These are phyloP conservation scores for Collybia nuda DNA, from an alignment of 768 basidiomycete species.

Conservation along the genomic window DNA sequence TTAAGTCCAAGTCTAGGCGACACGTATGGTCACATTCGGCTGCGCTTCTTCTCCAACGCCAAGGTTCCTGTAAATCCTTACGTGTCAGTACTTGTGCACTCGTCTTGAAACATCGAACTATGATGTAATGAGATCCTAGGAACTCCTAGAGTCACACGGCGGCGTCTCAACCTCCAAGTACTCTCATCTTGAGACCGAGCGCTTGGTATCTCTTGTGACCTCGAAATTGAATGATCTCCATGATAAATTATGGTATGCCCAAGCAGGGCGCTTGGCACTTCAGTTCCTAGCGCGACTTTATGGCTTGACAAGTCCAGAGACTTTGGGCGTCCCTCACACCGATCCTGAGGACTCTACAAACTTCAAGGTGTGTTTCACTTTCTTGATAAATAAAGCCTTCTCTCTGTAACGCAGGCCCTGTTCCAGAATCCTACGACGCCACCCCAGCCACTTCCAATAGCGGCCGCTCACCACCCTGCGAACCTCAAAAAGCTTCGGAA, in stretches of 20 bases:
- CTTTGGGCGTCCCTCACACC: background rate
- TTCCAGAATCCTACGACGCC: background rate
- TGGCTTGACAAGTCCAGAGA: slow-evolving; percentile 18
- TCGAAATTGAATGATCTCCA: slow-evolving; percentile 28
- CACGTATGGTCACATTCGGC: slow-evolving; percentile 37
- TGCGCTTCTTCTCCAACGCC: slow-evolving; percentile 28
- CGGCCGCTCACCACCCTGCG: slow-evolving; percentile 46
- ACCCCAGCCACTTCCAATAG: slow-evolving; percentile 34
- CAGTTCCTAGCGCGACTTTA: slow-evolving; percentile 24
- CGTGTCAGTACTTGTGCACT: slow-evolving; percentile 18
- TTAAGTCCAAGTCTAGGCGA: slow-evolving; percentile 26
- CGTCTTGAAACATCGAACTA: background rate
- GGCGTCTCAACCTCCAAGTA: slow-evolving; percentile 19
- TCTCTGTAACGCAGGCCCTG: background rate
- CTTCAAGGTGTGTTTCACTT: too few relatives aligned
- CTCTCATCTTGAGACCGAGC: slow-evolving; percentile 21
- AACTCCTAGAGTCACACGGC: slow-evolving; percentile 1
- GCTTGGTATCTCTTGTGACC: slow-evolving; percentile 27
- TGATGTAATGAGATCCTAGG: background rate
- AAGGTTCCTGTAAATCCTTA: slow-evolving; percentile 28
- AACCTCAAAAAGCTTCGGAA: slow-evolving; percentile 31
- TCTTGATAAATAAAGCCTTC: too few relatives aligned
- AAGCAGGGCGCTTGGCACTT: slow-evolving; percentile 21
- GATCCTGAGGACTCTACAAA: too few relatives aligned
- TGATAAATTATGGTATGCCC: slow-evolving; percentile 21